Evolutionary conservation across 1,139 yeast genomes (phyloP).

Genomic region (Saccharomycopsis hybrid): DNA sequence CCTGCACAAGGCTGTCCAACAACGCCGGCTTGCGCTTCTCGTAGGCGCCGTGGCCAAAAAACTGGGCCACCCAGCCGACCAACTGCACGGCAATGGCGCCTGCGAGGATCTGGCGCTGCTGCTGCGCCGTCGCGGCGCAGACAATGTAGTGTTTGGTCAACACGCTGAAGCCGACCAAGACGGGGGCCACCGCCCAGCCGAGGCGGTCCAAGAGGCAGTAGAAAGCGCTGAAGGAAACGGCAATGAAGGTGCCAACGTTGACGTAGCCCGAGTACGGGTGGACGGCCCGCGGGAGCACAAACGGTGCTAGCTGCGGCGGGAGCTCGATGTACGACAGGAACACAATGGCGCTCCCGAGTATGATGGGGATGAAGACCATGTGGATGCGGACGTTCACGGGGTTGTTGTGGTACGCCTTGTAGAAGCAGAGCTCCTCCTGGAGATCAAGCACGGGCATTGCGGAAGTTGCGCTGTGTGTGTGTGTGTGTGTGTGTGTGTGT

Average conservation of each 20-base stretch:
- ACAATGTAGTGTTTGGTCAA: slow-evolving; percentile 27
- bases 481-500: no score
- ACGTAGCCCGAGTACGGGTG: no score
- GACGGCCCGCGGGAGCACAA: background rate
- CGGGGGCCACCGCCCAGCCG: slow-evolving; percentile 13
- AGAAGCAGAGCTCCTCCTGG: slow-evolving; percentile 60
- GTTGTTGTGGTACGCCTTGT: slow-evolving; percentile 76
- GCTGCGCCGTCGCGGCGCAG: no score
- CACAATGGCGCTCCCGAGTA: slow-evolving; percentile 48
- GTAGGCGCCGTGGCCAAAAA: slow-evolving; percentile 78
- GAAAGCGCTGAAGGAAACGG: slow-evolving; percentile 36
- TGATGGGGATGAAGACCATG: slow-evolving; percentile 71
- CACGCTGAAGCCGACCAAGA: slow-evolving; percentile 22
- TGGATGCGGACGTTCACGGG: slow-evolving; percentile 70
- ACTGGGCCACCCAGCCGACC: slow-evolving; percentile 75
- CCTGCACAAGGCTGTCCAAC: slow-evolving; percentile 74
- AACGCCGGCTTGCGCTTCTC: slow-evolving; percentile 86
- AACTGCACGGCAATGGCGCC: slow-evolving; percentile 40
- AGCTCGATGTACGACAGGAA: slow-evolving; percentile 8
- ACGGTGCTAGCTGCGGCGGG: slow-evolving; percentile 15
- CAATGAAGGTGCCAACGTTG: slow-evolving; percentile 36
- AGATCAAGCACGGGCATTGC: no score
- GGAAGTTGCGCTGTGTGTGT: no score
- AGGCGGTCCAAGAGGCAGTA: slow-evolving; percentile 38
- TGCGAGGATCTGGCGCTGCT: slow-evolving; percentile 27